These are phyloP conservation scores for Aspergillus sp. DNA, from an alignment of 2,329 filamentous ascomycete species.

Conservation along the genomic window DNA sequence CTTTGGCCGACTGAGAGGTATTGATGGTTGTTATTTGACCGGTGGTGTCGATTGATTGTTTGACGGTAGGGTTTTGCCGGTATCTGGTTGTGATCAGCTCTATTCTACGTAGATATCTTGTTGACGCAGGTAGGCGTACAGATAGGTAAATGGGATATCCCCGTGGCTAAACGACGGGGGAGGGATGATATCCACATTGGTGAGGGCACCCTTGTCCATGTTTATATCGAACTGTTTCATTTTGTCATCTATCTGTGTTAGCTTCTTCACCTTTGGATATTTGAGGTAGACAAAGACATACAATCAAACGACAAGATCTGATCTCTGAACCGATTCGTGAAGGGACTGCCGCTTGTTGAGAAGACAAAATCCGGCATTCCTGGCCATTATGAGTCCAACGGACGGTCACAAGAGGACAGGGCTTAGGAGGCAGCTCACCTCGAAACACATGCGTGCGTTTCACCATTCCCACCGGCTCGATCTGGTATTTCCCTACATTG, in stretches of 20 bases:
- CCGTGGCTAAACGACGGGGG: constrained; percentile 71
- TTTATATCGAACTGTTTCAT: constrained; percentile 61
- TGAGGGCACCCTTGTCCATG: constrained; percentile 50
- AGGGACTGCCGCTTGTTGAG: constrained; percentile 58
- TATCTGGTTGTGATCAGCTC: constrained; percentile 46
- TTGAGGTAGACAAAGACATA: constrained; percentile 29
- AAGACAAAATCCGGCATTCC: constrained; percentile 80
- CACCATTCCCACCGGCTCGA: constrained; percentile 64
- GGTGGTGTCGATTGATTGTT: constrained; percentile 50
- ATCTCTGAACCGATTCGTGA: constrained; percentile 63
- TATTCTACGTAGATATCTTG: too few relatives aligned
- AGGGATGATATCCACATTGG: constrained; percentile 64
- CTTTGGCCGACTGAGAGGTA: constrained; percentile 51
- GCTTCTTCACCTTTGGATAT: not conserved
- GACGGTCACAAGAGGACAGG: not conserved
- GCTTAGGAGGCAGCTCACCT: constrained; percentile 35
- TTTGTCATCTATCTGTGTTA: constrained; percentile 39
- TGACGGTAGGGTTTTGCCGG: constrained; percentile 74
- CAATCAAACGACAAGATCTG: constrained; percentile 64
- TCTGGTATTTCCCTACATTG: constrained; percentile 57
- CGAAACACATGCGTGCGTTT: constrained; percentile 80
- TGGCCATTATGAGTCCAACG: constrained; percentile 17
- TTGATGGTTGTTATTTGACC: constrained; percentile 53
- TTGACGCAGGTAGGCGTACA: constrained; percentile 23
- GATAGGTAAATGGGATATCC: constrained; percentile 61